Evolutionary conservation across 495 filamentous ascomycete genomes (phyloP).

Genomic region (Lasiosphaeria miniovina): DNA sequence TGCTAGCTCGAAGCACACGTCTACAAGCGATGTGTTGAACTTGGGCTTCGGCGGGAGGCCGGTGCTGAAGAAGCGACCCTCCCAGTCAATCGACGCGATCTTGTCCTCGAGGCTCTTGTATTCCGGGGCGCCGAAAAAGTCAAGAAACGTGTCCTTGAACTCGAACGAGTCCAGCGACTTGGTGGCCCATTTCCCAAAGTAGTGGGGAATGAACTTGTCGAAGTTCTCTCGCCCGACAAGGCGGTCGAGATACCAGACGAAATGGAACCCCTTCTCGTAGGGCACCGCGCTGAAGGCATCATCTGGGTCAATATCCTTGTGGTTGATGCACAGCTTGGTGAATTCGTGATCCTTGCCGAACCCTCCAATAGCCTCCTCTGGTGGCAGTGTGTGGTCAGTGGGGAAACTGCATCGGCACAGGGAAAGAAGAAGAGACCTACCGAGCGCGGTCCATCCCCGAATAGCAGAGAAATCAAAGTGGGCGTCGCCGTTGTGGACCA

Average conservation of each 20-base stretch:
- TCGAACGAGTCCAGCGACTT: slow-evolving; percentile 89
- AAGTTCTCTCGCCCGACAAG: slow-evolving; percentile 82
- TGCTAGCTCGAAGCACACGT: slow-evolving; percentile 78
- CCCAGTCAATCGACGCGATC: slow-evolving; percentile 76
- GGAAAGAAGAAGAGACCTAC: slow-evolving; percentile 31
- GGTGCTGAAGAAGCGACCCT: slow-evolving; percentile 77
- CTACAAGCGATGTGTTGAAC: slow-evolving; percentile 84
- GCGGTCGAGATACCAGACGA: slow-evolving; percentile 77
- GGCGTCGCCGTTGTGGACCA: slow-evolving; percentile 66
- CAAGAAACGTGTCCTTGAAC: slow-evolving; percentile 80
- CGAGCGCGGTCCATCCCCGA: slow-evolving; percentile 68
- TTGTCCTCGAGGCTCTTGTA: slow-evolving; percentile 60
- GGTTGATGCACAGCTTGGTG: slow-evolving; percentile 81
- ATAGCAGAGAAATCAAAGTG: slow-evolving; percentile 92
- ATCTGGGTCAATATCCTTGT: slow-evolving; percentile 89
- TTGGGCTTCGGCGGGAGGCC: slow-evolving; percentile 85
- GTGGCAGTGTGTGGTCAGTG: neutral
- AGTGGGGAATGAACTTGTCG: slow-evolving; percentile 91
- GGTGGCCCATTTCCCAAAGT: slow-evolving; percentile 76
- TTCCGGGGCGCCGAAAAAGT: slow-evolving; percentile 72
- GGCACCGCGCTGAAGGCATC: slow-evolving; percentile 90
- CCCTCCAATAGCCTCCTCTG: slow-evolving; percentile 67
- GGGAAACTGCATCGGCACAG: neutral
- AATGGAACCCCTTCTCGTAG: slow-evolving; percentile 62
- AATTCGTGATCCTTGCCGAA: slow-evolving; percentile 84